Evolutionary conservation across 257 asterid species (phyloP).

Genomic region (Nemophila menziesii): DNA sequence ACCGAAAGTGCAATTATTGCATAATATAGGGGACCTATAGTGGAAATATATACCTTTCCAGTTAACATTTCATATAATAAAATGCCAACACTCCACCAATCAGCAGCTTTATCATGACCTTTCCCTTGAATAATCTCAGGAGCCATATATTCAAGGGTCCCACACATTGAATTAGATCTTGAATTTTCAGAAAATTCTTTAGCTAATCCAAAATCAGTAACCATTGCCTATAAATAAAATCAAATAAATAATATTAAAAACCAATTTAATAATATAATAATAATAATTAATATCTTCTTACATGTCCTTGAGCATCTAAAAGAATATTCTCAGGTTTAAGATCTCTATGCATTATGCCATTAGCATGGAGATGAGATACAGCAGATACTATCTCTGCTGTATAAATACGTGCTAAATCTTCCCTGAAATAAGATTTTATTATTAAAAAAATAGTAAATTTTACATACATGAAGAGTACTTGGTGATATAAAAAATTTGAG

Average conservation of each 20-base stretch:
- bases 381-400: slow-evolving; percentile 79
- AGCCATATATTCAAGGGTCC: slow-evolving; percentile 77
- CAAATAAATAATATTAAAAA: slow-evolving; percentile 1
- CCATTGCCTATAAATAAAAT: slow-evolving; percentile 36
- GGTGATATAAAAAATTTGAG: slow-evolving; percentile 2
- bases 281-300: no score
- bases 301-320: slow-evolving; percentile 72
- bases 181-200: slow-evolving; percentile 48
- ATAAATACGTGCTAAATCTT: slow-evolving; percentile 62
- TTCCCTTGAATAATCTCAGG: slow-evolving; percentile 68
- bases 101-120: slow-evolving; percentile 82
- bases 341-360: slow-evolving; percentile 80
- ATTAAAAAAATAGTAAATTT: background rate
- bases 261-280: no score
- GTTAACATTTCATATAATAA: slow-evolving; percentile 72
- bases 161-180: slow-evolving; percentile 74
- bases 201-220: slow-evolving; percentile 79
- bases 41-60: slow-evolving; percentile 61
- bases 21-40: no score
- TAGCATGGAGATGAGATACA: slow-evolving; percentile 57
- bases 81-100: slow-evolving; percentile 86
- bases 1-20: no score
- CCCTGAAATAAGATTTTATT: slow-evolving; percentile 27
- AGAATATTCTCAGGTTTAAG: slow-evolving; percentile 79
- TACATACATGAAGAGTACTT: no score